A percentile compares a stretch with the other conserved stretches of the same genome.
Conservation (phyloP, 179 eudicot species). For the Amaranthus tricolor region DNA sequence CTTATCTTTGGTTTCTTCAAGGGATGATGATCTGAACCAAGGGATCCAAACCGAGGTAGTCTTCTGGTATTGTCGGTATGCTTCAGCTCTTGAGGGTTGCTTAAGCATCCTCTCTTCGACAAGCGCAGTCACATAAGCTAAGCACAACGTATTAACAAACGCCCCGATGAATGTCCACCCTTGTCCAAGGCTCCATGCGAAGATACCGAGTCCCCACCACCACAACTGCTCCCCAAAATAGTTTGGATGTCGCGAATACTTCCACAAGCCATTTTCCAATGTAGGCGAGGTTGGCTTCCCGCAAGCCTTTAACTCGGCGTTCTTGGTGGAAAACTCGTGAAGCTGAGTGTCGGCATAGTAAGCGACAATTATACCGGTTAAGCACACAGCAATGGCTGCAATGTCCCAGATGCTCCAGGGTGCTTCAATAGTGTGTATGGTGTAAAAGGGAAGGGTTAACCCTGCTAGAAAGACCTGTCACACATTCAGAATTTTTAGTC, state of each 20-base stretch:
- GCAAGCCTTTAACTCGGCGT: conserved; percentile 46
- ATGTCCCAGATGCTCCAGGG: conserved; percentile 65
- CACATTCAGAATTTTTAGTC: conserved; percentile 3
- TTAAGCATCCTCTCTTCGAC: conserved; percentile 80
- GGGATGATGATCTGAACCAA: conserved; percentile 64
- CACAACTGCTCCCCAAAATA: conserved; percentile 96
- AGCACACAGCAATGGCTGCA: conserved; percentile 51
- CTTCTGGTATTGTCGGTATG: conserved; percentile 67
- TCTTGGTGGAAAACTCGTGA: conserved; percentile 48
- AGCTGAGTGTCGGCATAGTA: conserved; percentile 85
- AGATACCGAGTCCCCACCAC: conserved; percentile 96
- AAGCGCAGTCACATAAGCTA: conserved; percentile 71
- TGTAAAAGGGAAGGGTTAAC: conserved; percentile 67
- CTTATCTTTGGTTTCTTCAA: conserved; percentile 56
- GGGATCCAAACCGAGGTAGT: conserved; percentile 87
- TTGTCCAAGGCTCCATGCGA: conserved; percentile 66
- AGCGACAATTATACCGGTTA: conserved; percentile 59
- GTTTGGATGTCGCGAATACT: conserved; percentile 88
- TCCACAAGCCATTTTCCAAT: conserved; percentile 80
- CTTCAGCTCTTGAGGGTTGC: conserved; percentile 62
- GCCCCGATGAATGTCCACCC: conserved; percentile 69
- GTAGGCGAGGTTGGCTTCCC: conserved; percentile 47
- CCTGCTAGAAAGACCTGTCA: conserved; percentile 73
- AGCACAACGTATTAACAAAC: conserved; percentile 64
- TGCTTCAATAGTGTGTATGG: conserved; percentile 56